Evolutionary conservation across 495 filamentous ascomycete species (phyloP), one percentile per base, ranked within the genome.

Genomic region (Umbilicaria muhlenbergii): DNA sequence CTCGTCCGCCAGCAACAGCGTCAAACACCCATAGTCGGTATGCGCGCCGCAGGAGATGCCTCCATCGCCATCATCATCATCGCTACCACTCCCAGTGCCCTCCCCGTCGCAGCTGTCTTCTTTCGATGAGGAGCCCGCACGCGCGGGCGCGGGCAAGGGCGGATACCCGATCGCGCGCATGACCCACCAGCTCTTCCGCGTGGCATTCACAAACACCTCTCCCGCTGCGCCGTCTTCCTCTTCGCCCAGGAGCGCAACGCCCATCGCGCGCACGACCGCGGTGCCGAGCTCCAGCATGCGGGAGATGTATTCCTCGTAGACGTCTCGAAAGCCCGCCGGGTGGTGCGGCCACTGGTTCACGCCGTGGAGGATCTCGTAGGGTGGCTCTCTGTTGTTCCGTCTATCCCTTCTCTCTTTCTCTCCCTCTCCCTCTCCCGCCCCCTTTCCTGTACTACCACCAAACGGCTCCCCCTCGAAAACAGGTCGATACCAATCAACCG

Each of bases 11-110:
- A 62, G 46, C 32, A 65, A 50, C 7, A 65, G 49, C 17, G 63
- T 65, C 7, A 65, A 50, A 45, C 59, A 64, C 32, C 61, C 62
- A 45, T 64, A 65, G 41, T 65, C 63, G 0, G 44, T 36, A 38
- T 48, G 47, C 33, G 42, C 51, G 11, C 51, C 49, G 18, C 50
- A 52, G 16, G 34, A 39, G 4, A 51, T 28, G 0, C 36, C 49
- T 0, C n/a, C 37, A 1, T 35, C 46, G 11, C 6, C 18, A 21
- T 21, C 19, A 5, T 21, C 19, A n/a, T n/a, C n/a, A n/a, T n/a
- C n/a, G n/a, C n/a, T n/a, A n/a, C n/a, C n/a, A n/a, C n/a, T n/a
- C 7, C 15, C 32, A 2, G 36, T 32, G 16, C 21, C 21, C 21
- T 3, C 11, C 3, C 11, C 15, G 7, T 13, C 10, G 5, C 17